Conservation (phyloP, 192 early-diverging fungal species). For the Mortierella antarctica region DNA sequence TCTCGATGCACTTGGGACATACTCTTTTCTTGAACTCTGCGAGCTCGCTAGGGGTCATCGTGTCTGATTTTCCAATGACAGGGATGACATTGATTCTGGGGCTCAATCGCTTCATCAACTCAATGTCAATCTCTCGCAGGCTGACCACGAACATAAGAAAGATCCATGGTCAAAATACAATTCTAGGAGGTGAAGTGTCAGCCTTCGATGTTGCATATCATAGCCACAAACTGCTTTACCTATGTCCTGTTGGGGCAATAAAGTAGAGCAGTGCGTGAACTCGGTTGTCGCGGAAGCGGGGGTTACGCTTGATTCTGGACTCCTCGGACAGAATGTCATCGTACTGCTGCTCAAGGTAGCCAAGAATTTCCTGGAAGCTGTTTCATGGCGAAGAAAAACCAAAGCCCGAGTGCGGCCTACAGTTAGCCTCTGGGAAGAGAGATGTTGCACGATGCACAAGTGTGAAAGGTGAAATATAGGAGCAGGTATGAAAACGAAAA, state of each 20-base stretch:
- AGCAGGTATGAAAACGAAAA: not conserved
- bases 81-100: conserved; percentile 96
- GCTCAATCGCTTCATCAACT: conserved; percentile 92
- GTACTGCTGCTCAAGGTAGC: conserved; percentile 94
- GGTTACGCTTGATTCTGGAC: conserved; percentile 83
- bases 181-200: not conserved
- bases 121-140: conserved; percentile 95
- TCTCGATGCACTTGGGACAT: conserved; percentile 20
- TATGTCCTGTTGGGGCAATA: conserved; percentile 97
- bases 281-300: conserved; percentile 91
- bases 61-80: conserved; percentile 93
- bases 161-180: not conserved
- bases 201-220: not conserved
- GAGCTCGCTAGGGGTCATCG: conserved; percentile 88
- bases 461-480: not conserved
- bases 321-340: conserved; percentile 94
- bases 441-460: not conserved
- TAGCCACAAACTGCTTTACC: conserved; percentile 51
- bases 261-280: conserved; percentile 98
- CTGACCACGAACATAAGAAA: conserved; percentile 25
- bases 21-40: conserved; percentile 89
- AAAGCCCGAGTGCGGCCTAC: not conserved
- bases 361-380: conserved; percentile 92
- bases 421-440: not conserved
- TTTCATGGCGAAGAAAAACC: not conserved